Evolutionary conservation across 2,329 filamentous ascomycete genomes (phyloP).

Genomic region (Diplodia intermedia): DNA sequence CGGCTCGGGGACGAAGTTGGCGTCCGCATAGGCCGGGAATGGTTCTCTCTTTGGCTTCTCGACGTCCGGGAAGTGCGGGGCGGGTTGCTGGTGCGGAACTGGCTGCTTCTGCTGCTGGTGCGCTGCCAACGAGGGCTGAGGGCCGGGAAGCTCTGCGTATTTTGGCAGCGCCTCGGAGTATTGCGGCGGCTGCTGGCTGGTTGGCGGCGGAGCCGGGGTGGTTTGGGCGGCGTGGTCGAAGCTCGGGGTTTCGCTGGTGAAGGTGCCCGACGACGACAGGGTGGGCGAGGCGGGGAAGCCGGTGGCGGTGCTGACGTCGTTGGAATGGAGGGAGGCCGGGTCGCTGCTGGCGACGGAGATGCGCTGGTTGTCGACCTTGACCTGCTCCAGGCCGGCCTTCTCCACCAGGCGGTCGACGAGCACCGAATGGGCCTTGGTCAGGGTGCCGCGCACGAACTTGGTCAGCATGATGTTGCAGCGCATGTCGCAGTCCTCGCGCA

Average conservation of each 20-base stretch:
- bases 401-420: slow-evolving; percentile 25
- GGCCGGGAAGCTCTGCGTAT: neutral
- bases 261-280: neutral
- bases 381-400: slow-evolving; percentile 25
- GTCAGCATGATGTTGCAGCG: slow-evolving; percentile 79
- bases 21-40: neutral
- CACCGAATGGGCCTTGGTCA: slow-evolving; percentile 74
- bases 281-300: slow-evolving; percentile 4
- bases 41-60: slow-evolving; percentile 1
- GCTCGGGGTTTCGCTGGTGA: slow-evolving; percentile 12
- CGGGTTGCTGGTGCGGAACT: neutral
- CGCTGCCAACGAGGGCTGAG: neutral
- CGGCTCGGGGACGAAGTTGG: neutral
- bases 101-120: neutral
- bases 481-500: slow-evolving; percentile 87
- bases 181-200: neutral
- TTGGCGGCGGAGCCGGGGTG: neutral
- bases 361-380: slow-evolving; percentile 20
- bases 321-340: neutral
- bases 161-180: slow-evolving; percentile 7
- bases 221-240: neutral
- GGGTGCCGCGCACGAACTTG: slow-evolving; percentile 79
- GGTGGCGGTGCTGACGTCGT: neutral
- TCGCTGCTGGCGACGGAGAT: neutral
- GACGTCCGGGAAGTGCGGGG: neutral